Evolutionary conservation across 768 basidiomycete genomes (phyloP).

Genomic region (Lactarius trivialis): DNA sequence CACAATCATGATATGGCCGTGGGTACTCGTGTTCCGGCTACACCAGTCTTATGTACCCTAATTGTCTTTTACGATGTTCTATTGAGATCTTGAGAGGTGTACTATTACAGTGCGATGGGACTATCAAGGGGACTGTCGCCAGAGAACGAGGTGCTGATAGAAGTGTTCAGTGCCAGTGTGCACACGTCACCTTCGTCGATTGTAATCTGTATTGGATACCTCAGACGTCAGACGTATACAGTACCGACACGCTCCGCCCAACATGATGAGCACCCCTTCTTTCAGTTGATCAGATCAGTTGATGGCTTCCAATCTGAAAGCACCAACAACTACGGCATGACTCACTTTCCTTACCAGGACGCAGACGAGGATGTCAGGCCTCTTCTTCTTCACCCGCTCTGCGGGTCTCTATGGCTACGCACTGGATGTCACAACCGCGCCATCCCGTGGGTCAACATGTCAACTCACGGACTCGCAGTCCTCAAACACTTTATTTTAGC

Average conservation of each 20-base stretch:
- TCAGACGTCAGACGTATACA: no score
- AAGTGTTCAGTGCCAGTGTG: no score
- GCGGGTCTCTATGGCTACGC: slow-evolving; percentile 9
- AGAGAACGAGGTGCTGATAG: no score
- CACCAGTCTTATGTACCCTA: no score
- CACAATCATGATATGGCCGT: neutral
- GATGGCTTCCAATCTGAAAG: neutral
- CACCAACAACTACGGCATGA: slow-evolving; percentile 5
- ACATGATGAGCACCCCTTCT: slow-evolving; percentile 8
- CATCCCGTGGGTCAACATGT: neutral
- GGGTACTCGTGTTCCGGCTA: no score
- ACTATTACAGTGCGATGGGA: no score
- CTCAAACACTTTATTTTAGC: no score
- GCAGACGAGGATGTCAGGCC: slow-evolving; percentile 19
- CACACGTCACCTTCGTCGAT: no score
- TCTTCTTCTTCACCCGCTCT: neutral
- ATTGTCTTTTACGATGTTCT: no score
- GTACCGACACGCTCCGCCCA: slow-evolving; percentile 14
- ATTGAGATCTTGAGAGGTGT: no score
- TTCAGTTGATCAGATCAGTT: slow-evolving; percentile 1
- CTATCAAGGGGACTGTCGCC: no score
- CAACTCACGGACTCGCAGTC: slow-evolving; percentile 18
- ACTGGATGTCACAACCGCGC: slow-evolving; percentile 11
- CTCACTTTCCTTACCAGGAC: slow-evolving; percentile 16
- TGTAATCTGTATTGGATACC: no score